Conservation (phyloP, 169 alveolate species). For the Plasmodium coatneyi region DNA sequence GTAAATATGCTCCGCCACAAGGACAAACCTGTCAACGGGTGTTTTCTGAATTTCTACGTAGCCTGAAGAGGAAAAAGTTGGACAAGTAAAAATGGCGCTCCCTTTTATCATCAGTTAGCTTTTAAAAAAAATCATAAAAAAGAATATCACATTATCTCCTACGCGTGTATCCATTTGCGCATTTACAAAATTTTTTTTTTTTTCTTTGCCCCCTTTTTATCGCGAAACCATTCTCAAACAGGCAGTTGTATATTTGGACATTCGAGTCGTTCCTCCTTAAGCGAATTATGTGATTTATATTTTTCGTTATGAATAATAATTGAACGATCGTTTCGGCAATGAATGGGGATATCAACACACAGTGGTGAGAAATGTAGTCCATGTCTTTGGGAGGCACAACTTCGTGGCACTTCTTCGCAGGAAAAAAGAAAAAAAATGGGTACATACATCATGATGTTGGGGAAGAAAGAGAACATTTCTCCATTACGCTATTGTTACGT, state of each 20-base stretch:
- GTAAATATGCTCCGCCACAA: conserved; percentile 33
- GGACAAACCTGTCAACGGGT: conserved; percentile 51
- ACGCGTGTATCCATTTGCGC: not conserved
- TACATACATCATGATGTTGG: not conserved
- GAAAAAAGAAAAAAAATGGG: not conserved
- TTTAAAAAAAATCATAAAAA: not conserved
- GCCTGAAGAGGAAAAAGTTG: conserved; percentile 10
- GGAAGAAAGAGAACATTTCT: not conserved
- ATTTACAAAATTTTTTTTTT: not conserved
- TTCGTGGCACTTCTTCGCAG: not conserved
- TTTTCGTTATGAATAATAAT: conserved; percentile 52
- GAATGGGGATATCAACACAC: conserved; percentile 72
- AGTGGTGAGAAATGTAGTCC: conserved; percentile 29
- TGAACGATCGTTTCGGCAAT: conserved; percentile 70
- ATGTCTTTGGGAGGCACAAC: conserved; percentile 13
- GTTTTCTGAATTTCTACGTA: conserved; percentile 74
- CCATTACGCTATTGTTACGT: not conserved
- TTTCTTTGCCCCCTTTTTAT: conserved; percentile 1
- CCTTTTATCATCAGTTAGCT: not conserved
- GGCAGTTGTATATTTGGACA: conserved; percentile 48
- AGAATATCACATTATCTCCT: not conserved
- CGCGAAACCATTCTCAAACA: conserved; percentile 47
- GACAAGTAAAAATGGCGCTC: not conserved
- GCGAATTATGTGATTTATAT: conserved; percentile 56
- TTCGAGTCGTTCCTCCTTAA: conserved; percentile 16